These are phyloP conservation scores for Prunella vulgaris DNA, from an alignment of 257 asterid genomes.

Conservation along the genomic window DNA sequence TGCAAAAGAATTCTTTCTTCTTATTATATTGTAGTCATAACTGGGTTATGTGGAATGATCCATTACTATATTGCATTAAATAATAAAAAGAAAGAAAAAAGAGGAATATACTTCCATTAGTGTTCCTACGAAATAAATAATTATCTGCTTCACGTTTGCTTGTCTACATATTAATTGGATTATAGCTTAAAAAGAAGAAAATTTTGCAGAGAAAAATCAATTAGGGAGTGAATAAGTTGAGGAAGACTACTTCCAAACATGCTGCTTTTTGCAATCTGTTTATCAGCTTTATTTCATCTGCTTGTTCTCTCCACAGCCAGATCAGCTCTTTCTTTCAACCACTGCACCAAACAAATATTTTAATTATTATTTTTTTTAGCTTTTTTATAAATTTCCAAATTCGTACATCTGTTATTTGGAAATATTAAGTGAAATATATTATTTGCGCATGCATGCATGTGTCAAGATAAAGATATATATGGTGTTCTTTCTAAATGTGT, in stretches of 20 bases:
- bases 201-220: slow-evolving; percentile 5
- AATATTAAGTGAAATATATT: neutral
- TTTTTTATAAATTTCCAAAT: slow-evolving; percentile 24
- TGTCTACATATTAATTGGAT: slow-evolving; percentile 30
- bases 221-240: neutral
- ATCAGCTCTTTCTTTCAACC: slow-evolving; percentile 26
- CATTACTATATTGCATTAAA: slow-evolving; percentile 5
- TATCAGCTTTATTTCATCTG: slow-evolving; percentile 23
- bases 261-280: slow-evolving; percentile 15
- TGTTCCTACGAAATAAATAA: slow-evolving; percentile 13
- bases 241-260: slow-evolving; percentile 26
- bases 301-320: slow-evolving; percentile 29
- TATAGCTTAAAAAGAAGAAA: slow-evolving; percentile 15
- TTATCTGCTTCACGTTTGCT: slow-evolving; percentile 30
- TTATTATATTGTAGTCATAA: neutral
- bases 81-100: slow-evolving; percentile 8
- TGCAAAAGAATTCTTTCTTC: neutral
- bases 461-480: slow-evolving; percentile 16
- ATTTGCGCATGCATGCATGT: slow-evolving; percentile 31
- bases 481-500: slow-evolving; percentile 5
- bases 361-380: slow-evolving; percentile 24
- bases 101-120: slow-evolving; percentile 13
- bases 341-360: slow-evolving; percentile 23
- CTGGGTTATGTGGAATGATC: neutral
- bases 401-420: slow-evolving; percentile 22